Percentiles rank a stretch among this genome's conserved stretches.
These are phyloP conservation scores for Adansonia madagascariensis DNA, from an alignment of 441 rosid species.

Conservation along the genomic window DNA sequence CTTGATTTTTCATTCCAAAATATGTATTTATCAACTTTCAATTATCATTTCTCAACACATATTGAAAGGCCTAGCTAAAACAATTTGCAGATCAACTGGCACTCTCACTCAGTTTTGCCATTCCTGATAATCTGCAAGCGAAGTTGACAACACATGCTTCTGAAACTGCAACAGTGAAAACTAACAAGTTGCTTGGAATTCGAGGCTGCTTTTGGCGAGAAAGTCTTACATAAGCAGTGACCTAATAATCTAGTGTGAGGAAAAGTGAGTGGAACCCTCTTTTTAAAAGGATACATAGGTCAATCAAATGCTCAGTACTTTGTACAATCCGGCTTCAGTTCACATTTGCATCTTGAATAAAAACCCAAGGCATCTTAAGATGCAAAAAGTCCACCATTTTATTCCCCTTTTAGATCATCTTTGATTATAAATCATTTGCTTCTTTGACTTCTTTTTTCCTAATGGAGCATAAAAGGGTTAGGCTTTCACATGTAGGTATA, in stretches of 20 bases:
- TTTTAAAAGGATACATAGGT: not conserved
- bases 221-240: slow-evolving; percentile 16
- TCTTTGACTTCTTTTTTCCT: not conserved
- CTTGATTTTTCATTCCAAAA: not conserved
- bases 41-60: not conserved
- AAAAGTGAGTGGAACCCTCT: not conserved
- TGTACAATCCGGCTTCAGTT: not conserved
- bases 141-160: slow-evolving; percentile 3
- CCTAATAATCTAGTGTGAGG: not conserved
- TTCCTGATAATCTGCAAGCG: slow-evolving; percentile 22
- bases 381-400: slow-evolving; percentile 11
- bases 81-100: too few relatives aligned
- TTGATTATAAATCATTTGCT: slow-evolving; percentile 18
- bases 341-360: slow-evolving; percentile 12
- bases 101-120: slow-evolving; percentile 14
- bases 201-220: not conserved
- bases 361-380: not conserved
- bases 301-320: not conserved
- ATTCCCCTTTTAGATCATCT: slow-evolving; percentile 12
- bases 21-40: too few relatives aligned
- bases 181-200: not conserved
- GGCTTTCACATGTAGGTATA: not conserved
- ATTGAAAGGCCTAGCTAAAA: too few relatives aligned
- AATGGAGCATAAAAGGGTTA: not conserved
- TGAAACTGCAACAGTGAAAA: slow-evolving; percentile 7